These are phyloP conservation scores for Coleophoma eucalyptorum DNA, from an alignment of 2,329 filamentous ascomycete genomes.

Conservation along the genomic window DNA sequence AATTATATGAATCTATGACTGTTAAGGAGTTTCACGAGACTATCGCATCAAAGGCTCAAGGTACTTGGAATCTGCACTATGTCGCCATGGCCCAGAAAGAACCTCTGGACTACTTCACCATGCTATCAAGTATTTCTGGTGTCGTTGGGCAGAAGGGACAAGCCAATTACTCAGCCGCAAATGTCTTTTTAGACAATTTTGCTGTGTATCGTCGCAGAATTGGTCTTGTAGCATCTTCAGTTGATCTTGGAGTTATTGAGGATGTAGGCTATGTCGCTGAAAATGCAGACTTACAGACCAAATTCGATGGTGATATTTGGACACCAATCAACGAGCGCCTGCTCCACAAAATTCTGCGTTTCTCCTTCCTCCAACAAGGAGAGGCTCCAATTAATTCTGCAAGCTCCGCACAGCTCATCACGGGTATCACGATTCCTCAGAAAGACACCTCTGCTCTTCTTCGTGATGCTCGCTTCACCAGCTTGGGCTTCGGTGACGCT, in stretches of 20 bases:
- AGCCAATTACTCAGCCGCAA: constrained; percentile 47
- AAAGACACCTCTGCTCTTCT: constrained; percentile 18
- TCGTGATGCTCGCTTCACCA: constrained; percentile 21
- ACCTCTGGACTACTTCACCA: constrained; percentile 36
- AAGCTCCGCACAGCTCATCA: constrained; percentile 23
- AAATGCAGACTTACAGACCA: constrained; percentile 2
- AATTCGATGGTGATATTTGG: constrained; percentile 15
- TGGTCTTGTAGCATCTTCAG: constrained; percentile 38
- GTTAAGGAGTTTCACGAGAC: constrained; percentile 8
- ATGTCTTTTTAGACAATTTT: constrained; percentile 42
- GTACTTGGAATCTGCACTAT: constrained; percentile 18
- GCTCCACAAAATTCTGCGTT: constrained; percentile 23
- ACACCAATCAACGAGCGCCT: constrained; percentile 24
- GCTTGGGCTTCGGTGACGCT: not conserved
- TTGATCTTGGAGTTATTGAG: constrained; percentile 49
- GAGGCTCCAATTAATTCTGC: constrained; percentile 7
- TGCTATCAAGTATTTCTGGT: constrained; percentile 32
- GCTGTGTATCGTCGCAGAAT: constrained; percentile 31
- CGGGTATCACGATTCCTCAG: constrained; percentile 21
- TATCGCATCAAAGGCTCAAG: constrained; percentile 8
- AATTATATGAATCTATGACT: constrained; percentile 9
- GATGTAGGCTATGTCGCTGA: constrained; percentile 26
- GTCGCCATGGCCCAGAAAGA: constrained; percentile 8
- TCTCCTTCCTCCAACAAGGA: constrained; percentile 24
- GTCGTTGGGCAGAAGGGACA: constrained; percentile 30